A percentile compares a stretch with the other conserved stretches of the same genome.
These are phyloP conservation scores for Amanita pseudoporphyria DNA, from an alignment of 768 basidiomycete species.

Conservation along the genomic window DNA sequence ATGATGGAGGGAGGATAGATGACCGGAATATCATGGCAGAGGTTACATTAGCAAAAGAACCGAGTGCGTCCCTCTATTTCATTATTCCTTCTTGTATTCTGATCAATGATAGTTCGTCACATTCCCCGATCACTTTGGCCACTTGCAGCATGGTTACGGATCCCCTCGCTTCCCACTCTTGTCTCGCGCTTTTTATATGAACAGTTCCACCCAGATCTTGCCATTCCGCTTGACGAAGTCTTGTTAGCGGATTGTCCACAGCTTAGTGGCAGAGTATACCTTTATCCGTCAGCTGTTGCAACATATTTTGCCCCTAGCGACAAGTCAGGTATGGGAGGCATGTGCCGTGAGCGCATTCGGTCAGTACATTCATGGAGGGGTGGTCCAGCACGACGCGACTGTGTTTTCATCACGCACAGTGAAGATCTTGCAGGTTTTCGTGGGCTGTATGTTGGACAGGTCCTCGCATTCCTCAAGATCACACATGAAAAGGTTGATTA, in stretches of 20 bases:
- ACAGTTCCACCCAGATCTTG: constrained; percentile 6
- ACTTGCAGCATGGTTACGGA: neutral
- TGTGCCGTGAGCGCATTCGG: constrained; percentile 18
- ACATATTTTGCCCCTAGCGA: constrained; percentile 19
- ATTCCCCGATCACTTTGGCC: neutral
- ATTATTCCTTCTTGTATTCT: no score
- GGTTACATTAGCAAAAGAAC: no score
- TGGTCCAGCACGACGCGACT: constrained; percentile 17
- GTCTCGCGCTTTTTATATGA: neutral
- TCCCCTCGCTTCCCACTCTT: neutral
- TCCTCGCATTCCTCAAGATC: constrained; percentile 21
- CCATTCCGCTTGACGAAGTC: neutral
- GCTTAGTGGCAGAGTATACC: constrained; percentile 11
- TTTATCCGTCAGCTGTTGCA: constrained; percentile 19
- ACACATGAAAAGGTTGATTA: constrained; percentile 9
- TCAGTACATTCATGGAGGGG: constrained; percentile 18
- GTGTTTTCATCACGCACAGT: constrained; percentile 15
- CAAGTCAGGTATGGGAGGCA: constrained; percentile 13
- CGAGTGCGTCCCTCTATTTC: no score
- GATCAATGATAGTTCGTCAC: neutral
- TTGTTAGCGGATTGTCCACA: constrained; percentile 11
- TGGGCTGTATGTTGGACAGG: constrained; percentile 15
- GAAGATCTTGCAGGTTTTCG: constrained; percentile 14
- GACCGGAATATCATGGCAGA: no score
- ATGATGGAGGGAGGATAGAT: no score